Base-by-base conservation (phyloP, 257 asterid species). In the Thymus mandschuricus region DNA sequence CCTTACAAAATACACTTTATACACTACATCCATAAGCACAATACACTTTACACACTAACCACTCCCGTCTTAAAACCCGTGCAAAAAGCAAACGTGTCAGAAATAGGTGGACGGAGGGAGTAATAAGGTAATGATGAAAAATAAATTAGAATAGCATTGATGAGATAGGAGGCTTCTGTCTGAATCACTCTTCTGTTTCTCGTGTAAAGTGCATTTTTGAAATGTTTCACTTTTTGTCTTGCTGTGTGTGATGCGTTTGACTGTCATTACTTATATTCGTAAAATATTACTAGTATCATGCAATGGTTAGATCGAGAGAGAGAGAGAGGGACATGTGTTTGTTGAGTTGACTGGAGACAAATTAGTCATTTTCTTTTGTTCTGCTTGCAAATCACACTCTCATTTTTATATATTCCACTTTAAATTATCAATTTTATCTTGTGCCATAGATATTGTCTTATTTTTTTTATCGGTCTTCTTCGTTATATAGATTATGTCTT, bases 51-150 rank as follows among this genome's bases (percentile, higher is more conserved):
- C n/a, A n/a, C n/a, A n/a, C n/a, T n/a, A n/a, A n/a, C n/a, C n/a
- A n/a, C n/a, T n/a, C n/a, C n/a, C n/a, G n/a, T n/a, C n/a, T n/a
- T n/a, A n/a, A n/a, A n/a, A n/a, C n/a, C n/a, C n/a, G n/a, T n/a
- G n/a, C n/a, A n/a, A n/a, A n/a, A n/a, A n/a, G n/a, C n/a, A n/a
- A n/a, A n/a, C n/a, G n/a, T n/a, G n/a, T n/a, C n/a, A n/a, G n/a
- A n/a, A n/a, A n/a, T n/a, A n/a, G n/a, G n/a, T n/a, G n/a, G n/a
- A n/a, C n/a, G n/a, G n/a, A n/a, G n/a, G n/a, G n/a, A n/a, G n/a
- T n/a, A 21, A 85, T 80, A 85, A 85, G 90, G 90, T 76, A 81
- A 85, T 85, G 89, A 85, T 85, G 86, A 58, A 76, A 70, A 55
- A 55, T 21, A 62, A 76, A 40, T 44, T 46, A 59, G 21, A 78